Base-by-base conservation (phyloP, 768 basidiomycete species). In the Trametes villosa region DNA sequence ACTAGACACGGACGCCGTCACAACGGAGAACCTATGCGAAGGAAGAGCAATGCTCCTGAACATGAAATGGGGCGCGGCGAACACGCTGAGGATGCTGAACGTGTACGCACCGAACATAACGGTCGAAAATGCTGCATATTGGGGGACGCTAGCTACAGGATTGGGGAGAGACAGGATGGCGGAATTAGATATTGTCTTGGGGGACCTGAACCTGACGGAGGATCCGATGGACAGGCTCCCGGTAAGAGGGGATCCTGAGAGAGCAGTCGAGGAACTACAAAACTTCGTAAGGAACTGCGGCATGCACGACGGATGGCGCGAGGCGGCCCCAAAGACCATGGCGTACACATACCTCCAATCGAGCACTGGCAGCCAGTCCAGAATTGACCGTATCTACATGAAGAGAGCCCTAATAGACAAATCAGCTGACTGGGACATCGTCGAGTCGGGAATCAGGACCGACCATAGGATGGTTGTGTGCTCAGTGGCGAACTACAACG, bases 201-300 rank as follows among this genome's bases (percentile, higher is more conserved):
- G 44, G 4, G 44, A 45, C 24, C 24, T 45, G 15, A 45, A 45
- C 44, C 18, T 45, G 15, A 20, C 24, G 9, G 24, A 22, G 18
- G 24, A 45, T 45, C 6, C 44, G 7, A 4, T 45, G 20, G 44
- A 45, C 24, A 22, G 44, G 24, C 20, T 45, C 2, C 78, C 76
- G 18, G 18, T 41, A 41, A 6, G 40, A 41, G 18, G 18, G 12
- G n/a, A 41, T 6, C 15, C 9, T 8, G 12, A 41, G 8, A n/a
- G 18, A 41, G 8, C 33, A 13, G 33, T 34, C 5, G 40, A 15
- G 15, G n/a, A 9, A 17, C n/a, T 41, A n/a, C 5, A 41, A 7
- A n/a, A 41, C n/a, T 17, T 41, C 9, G 9, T 20, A 41, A 41
- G 40, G 18, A 41, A 9, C 9, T 13, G 7, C 8, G 8, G 13